These are phyloP conservation scores for Candida peoriensis DNA, from an alignment of 805 yeast species.

Conservation along the genomic window DNA sequence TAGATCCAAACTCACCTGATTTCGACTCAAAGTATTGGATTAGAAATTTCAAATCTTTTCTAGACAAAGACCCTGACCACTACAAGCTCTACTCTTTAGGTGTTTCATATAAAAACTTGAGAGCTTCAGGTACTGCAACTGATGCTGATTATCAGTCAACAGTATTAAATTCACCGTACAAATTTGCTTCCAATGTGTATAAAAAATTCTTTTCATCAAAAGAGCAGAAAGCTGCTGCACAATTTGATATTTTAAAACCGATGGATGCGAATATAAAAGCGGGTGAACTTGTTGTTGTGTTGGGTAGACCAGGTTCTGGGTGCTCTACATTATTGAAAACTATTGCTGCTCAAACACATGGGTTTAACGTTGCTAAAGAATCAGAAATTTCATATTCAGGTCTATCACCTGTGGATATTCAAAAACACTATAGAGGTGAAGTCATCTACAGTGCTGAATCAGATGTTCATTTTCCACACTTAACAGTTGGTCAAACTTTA, in stretches of 20 bases:
- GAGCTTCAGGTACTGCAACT: slow-evolving; percentile 56
- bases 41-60: slow-evolving; percentile 47
- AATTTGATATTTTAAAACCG: slow-evolving; percentile 42
- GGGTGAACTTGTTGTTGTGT: slow-evolving; percentile 66
- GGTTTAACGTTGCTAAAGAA: slow-evolving; percentile 42
- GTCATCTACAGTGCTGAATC: slow-evolving; percentile 61
- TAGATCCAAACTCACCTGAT: slow-evolving; percentile 54
- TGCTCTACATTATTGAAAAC: slow-evolving; percentile 59
- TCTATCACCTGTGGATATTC: slow-evolving; percentile 39
- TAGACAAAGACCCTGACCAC: slow-evolving; percentile 52
- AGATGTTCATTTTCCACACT: slow-evolving; percentile 59
- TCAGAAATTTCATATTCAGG: slow-evolving; percentile 48
- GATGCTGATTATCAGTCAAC: slow-evolving; percentile 66
- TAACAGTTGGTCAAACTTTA: slow-evolving; percentile 58
- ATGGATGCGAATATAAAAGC: slow-evolving; percentile 56
- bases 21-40: slow-evolving; percentile 63
- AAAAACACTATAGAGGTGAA: slow-evolving; percentile 50
- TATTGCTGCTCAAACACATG: slow-evolving; percentile 50
- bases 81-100: slow-evolving; percentile 55
- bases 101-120: slow-evolving; percentile 50
- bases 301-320: slow-evolving; percentile 79
- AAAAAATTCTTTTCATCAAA: slow-evolving; percentile 15
- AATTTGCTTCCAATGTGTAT: slow-evolving; percentile 14
- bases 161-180: slow-evolving; percentile 38
- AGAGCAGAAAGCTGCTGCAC: slow-evolving; percentile 21